Evolutionary conservation across 768 basidiomycete genomes (phyloP), one percentile per base, ranked within the genome.

Genomic region (Gautieria morchelliformis): DNA sequence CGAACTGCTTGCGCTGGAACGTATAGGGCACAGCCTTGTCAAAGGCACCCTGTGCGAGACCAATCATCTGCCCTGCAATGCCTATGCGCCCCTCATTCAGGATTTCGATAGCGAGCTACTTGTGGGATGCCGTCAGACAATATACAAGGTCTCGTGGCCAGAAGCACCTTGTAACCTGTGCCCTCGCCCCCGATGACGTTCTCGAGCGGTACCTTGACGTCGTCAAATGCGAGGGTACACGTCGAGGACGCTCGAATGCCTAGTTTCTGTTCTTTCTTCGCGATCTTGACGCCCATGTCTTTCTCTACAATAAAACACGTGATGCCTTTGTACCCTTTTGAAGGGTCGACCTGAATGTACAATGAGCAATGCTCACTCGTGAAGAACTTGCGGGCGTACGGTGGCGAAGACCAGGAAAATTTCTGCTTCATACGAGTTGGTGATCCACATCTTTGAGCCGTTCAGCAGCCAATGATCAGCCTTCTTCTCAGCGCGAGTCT

Each of bases 401-500:
- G 91, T 99, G 52, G 96, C 96, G 60, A 99, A 98, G 50, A 98
- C 89, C 63, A 95, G 84, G 75, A 89, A 89, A 41, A 94, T 78
- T 47, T 93, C 89, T 1, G 92, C 93, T 70, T 94, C 92, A 58
- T 83, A 79, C 0, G 93, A 94, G 71, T 97, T 97, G 24, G 93
- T 95, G 59, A 97, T 96, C 93, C 93, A 96, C 93, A 95, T 94
- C 76, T 99, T 99, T 56, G 91, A 90, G n/a, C 96, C 96, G 63
- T 93, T 94, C 53, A 99, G 68, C 32, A 93, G 74, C 80, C 87
- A 98, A 68, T 85, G 69, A 63, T 87, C 82, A 17, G 91, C 93
- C 47, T 91, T 85, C 69, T 87, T 89, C 68, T 78, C 85, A 15
- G 96, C 95, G 11, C 89, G 87, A 1, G 96, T 93, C 68, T 95